A percentile compares a stretch with the other conserved stretches of the same genome.
These are phyloP conservation scores for Zygnema circumcarinatum DNA, from an alignment of 139 green algal genomes.

Conservation along the genomic window DNA sequence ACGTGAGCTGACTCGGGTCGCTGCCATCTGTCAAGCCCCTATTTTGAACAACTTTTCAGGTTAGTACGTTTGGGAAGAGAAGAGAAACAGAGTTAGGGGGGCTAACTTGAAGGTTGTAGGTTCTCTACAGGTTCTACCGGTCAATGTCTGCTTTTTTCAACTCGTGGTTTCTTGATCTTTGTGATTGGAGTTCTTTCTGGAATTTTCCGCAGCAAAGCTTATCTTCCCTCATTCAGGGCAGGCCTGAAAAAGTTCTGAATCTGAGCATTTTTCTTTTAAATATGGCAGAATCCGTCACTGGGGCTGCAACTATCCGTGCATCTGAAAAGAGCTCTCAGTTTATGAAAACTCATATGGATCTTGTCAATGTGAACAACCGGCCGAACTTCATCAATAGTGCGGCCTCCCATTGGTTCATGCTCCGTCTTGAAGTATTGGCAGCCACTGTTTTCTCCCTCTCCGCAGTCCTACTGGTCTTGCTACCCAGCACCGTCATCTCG, in stretches of 20 bases:
- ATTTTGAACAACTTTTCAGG: slow-evolving; percentile 72
- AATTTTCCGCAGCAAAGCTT: too few relatives aligned
- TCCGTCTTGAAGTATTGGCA: slow-evolving; percentile 78
- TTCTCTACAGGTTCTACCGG: too few relatives aligned
- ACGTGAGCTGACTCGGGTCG: slow-evolving; percentile 89
- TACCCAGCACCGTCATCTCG: neutral
- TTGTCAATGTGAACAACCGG: slow-evolving; percentile 63
- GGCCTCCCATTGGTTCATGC: slow-evolving; percentile 81
- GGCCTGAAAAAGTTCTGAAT: too few relatives aligned
- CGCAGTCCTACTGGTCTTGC: slow-evolving; percentile 54
- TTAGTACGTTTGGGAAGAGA: too few relatives aligned
- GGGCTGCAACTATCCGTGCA: slow-evolving; percentile 71
- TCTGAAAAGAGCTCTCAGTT: slow-evolving; percentile 43
- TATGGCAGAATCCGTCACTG: slow-evolving; percentile 71
- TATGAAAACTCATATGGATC: slow-evolving; percentile 9
- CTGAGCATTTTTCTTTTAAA: too few relatives aligned
- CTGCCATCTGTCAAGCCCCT: slow-evolving; percentile 80
- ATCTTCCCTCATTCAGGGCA: too few relatives aligned
- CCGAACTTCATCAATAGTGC: slow-evolving; percentile 78
- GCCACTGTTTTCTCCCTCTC: slow-evolving; percentile 44
- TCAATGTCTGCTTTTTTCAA: too few relatives aligned
- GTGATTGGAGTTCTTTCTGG: too few relatives aligned
- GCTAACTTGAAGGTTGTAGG: too few relatives aligned
- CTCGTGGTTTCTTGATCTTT: too few relatives aligned
- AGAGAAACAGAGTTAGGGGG: too few relatives aligned